Base-by-base conservation (phyloP, 163 green algal species). In the Volvox carteri region DNA sequence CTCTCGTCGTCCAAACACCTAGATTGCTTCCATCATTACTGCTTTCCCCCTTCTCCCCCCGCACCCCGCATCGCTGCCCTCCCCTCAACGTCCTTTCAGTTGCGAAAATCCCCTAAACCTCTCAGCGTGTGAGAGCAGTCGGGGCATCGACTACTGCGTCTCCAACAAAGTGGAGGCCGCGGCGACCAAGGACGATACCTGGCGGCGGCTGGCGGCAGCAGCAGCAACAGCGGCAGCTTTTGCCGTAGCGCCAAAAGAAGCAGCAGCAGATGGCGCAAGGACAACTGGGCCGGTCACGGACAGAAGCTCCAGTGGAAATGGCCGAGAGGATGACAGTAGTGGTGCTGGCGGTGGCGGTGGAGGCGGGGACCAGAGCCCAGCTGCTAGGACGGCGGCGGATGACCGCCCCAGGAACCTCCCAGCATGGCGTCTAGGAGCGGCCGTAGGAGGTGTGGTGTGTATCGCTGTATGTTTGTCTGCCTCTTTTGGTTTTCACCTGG, bases 371-470 rank as follows among this genome's bases (percentile, higher is more conserved):
- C 42, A 21, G 73, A 39, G 28, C 8, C n/a, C 62, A n/a, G n/a
- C n/a, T n/a, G n/a, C n/a, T n/a, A n/a, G n/a, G n/a, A n/a, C n/a
- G n/a, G n/a, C n/a, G n/a, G n/a, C n/a, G n/a, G n/a, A n/a, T n/a
- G n/a, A n/a, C n/a, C n/a, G n/a, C n/a, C n/a, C n/a, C n/a, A n/a
- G n/a, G n/a, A n/a, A n/a, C n/a, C n/a, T n/a, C n/a, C n/a, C n/a
- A n/a, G n/a, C n/a, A n/a, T n/a, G n/a, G 35, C 46, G 41, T 19
- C 23, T 44, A 4, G 76, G 30, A 39, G 50, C 76, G 0, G 50
- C 56, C 48, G 76, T 58, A 48, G 76, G 76, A 70, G 75, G 50
- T 41, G 48, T 58, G 11, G 48, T 58, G 48, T 58, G 48, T 58
- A 14, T 58, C n/a, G n/a, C 12, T 58, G 48, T 58, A 58, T 58